Base-by-base conservation (phyloP, 2,329 filamentous ascomycete species). In the Cladobotryum protrusum region DNA sequence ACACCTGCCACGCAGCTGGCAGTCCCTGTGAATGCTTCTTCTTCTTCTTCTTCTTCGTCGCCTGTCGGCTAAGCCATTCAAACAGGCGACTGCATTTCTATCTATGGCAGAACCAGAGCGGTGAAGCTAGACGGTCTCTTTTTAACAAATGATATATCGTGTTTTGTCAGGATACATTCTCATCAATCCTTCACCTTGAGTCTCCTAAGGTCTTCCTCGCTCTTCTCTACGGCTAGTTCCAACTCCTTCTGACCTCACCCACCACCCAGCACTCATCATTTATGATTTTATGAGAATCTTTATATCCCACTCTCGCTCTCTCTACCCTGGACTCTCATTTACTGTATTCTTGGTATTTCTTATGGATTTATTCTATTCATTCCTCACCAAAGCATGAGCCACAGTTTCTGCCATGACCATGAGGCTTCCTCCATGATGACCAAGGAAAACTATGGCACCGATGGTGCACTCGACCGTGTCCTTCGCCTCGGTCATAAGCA, bases 371-470 rank as follows among this genome's bases (percentile, higher is more conserved):
- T n/a, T 19, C 33, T 14, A 15, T 57, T 47, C 51, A 61, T 24
- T 54, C 41, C 46, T 34, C 43, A 48, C 50, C 54, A 54, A 51
- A 65, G 58, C 46, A 70, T 69, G 67, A 66, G 56, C 57, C 45
- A 39, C 35, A 17, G 20, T 42, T 41, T 48, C 57, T 50, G 54
- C 47, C 57, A 54, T 51, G 49, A 63, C 59, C 60, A 60, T 56
- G 54, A 57, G 49, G 52, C 60, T 56, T 49, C 58, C 46, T 51
- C 77, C 12, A 78, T 79, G 61, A 63, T 78, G 56, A 61, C 72
- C 59, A 66, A 73, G 65, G 63, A 78, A 66, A 62, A 73, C 54
- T 67, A 72, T 50, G 65, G 67, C 46, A 60, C 64, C 20, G 71
- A 76, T 56, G 73, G 74, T 39, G 60, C 70, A 32, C 55, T 70